Evolutionary conservation across 75 land plant species (phyloP), one percentile per base, ranked within the genome.

Genomic region (Adiantum capillusveneris): DNA sequence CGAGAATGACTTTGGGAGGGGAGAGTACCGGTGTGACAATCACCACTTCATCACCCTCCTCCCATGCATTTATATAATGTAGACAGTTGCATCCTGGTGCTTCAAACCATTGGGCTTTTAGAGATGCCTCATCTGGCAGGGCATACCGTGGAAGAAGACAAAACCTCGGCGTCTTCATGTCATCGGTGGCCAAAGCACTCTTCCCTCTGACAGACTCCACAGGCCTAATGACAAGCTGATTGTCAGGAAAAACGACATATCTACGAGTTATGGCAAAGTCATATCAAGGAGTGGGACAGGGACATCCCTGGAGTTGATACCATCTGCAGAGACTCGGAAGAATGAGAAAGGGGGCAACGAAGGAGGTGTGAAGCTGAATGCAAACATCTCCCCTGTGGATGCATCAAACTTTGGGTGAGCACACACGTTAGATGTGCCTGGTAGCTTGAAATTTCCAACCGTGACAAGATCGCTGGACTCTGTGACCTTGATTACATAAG

Each of bases 41-140:
- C 1, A 84, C 80, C 12, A 91, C 44, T 11, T 67, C 44, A 0
- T 75, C 68, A 26, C 70, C 84, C 17, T 80, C 94, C 9, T 92
- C 95, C 97, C 97, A 92, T 0, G 87, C 97, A 52, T 92, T 92
- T 21, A 81, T 26, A 9, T 68, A 57, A 48, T 91, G 97, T n/a
- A 84, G 59, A 19, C 68, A 68, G 59, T 79, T 80, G 65, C 74
- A 75, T 25, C 84, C 86, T 0, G 85, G 80, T 0, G 73, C 77
- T 0, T 91, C 84, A 28, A 87, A 65, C 93, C 37, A 34, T 5
- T 5, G 37, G 37, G 37, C 37, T 34, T 34, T 5, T 34, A n/a
- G n/a, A n/a, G n/a, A n/a, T n/a, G n/a, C 37, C 37, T 5, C 9
- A 34, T 34, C 37, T 34, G 37, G 9, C 7, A 34, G 37, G 7